Evolutionary conservation across 495 filamentous ascomycete genomes (phyloP), one percentile per base, ranked within the genome.

Genomic region (Hyaloscypha hepaticicola): DNA sequence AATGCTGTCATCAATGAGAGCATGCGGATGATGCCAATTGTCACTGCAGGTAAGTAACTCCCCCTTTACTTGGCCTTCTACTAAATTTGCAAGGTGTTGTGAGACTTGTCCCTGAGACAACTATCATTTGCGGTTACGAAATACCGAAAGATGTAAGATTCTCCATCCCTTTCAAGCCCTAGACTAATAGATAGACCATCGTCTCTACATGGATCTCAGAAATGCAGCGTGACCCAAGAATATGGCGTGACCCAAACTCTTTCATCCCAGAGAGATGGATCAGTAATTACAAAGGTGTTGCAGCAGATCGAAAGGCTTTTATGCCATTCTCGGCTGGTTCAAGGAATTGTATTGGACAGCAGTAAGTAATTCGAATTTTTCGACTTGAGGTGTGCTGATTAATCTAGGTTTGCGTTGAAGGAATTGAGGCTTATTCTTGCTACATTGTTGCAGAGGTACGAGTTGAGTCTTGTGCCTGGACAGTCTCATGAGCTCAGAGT

Each of bases 291-390:
- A 64, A 65, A 27, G 80, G 74, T 60, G 69, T 58, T 5, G 38
- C 63, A 1, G 76, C 77, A 52, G 70, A 74, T 25, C 69, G 71
- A 28, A 71, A 73, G 5, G 76, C 69, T 19, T 64, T 79, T 7
- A 73, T 79, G 49, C 77, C 81, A 5, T 82, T 83, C 61, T 82
- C 79, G 0, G 64, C 77, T 31, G 82, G 82, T 1, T 74, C 78
- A 0, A 74, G 79, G 0, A 79, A 80, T 45, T 85, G 82, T 66
- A 72, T 83, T 14, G 81, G 82, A 2, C 66, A 19, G 75, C 74
- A 65, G 81, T 79, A 76, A 79, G 24, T 61, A 16, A 9, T 16
- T 11, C 22, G 16, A 7, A 25, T 2, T 33, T 22, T 21, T 3
- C 19, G 26, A n/a, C n/a, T 58, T 24, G 4, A 12, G 9, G 14